These are phyloP conservation scores for Botryotinia globosa DNA, from an alignment of 2,329 filamentous ascomycete species.

Conservation along the genomic window DNA sequence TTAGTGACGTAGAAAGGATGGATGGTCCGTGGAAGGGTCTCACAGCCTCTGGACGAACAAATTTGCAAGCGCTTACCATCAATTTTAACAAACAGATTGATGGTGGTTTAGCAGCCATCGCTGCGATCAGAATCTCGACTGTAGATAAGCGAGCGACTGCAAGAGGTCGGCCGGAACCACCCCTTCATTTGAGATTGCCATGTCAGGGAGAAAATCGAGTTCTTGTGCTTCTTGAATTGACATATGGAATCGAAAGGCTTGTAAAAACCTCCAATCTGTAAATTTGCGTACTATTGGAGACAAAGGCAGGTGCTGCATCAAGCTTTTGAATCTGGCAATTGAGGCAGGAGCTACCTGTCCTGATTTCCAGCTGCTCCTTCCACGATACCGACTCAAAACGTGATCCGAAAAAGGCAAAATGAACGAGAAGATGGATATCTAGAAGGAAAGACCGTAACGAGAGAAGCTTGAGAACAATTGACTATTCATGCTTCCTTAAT, in stretches of 20 bases:
- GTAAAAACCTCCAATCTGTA: not conserved
- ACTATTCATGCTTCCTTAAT: too few species aligned
- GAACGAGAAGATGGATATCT: not conserved
- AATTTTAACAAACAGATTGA: not conserved
- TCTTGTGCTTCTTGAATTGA: not conserved
- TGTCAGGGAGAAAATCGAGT: too few species aligned
- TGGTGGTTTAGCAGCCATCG: not conserved
- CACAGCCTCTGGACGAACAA: not conserved
- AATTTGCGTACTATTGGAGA: not conserved
- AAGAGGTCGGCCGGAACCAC: not conserved
- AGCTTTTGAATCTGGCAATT: not conserved
- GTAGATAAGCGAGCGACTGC: not conserved
- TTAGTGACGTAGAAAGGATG: not conserved
- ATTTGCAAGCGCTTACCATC: not conserved
- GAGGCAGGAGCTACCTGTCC: not conserved
- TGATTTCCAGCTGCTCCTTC: not conserved
- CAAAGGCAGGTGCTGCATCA: not conserved
- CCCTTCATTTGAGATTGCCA: too few species aligned
- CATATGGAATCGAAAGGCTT: not conserved
- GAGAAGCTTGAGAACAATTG: not conserved
- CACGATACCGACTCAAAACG: not conserved
- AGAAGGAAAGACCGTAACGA: not conserved
- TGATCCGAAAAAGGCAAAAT: not conserved
- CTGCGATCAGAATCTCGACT: not conserved
- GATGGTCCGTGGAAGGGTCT: not conserved